Conservation (phyloP, 2,329 filamentous ascomycete species). For the Trichophyton benhamiae region DNA sequence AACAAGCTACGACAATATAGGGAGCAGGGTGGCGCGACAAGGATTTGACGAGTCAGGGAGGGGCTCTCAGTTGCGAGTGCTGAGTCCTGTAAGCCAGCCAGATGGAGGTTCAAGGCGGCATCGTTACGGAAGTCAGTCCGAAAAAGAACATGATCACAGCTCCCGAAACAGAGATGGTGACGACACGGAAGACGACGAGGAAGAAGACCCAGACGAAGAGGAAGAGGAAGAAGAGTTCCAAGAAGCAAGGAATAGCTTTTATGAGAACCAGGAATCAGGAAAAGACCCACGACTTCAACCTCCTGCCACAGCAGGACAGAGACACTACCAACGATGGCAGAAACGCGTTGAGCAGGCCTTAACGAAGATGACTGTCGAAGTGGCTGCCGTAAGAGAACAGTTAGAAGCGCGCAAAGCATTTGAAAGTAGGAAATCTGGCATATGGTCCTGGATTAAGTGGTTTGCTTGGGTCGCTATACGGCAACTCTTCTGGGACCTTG, state of each 20-base stretch:
- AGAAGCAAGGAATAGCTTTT: constrained; percentile 14
- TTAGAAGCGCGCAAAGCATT: constrained; percentile 66
- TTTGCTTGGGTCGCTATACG: constrained; percentile 56
- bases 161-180: constrained; percentile 37
- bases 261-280: constrained; percentile 32
- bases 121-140: constrained; percentile 9
- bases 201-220: constrained; percentile 21
- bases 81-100: constrained; percentile 77
- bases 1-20: constrained; percentile 25
- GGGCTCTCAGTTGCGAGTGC: constrained; percentile 52
- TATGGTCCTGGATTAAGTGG: constrained; percentile 60
- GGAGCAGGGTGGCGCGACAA: constrained; percentile 24
- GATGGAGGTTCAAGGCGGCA: constrained; percentile 45
- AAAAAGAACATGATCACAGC: constrained; percentile 41
- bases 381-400: constrained; percentile 84
- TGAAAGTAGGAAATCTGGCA: constrained; percentile 50
- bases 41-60: constrained; percentile 30
- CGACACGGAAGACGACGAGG: constrained; percentile 32
- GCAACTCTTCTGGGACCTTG: constrained; percentile 60
- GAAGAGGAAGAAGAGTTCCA: constrained; percentile 21
- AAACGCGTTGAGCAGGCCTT: constrained; percentile 73
- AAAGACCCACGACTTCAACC: constrained; percentile 25
- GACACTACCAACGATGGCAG: constrained; percentile 53
- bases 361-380: constrained; percentile 79
- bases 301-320: constrained; percentile 14